Evolutionary conservation across 2,329 filamentous ascomycete species (phyloP).

Genomic region (Aspergillus sp.): DNA sequence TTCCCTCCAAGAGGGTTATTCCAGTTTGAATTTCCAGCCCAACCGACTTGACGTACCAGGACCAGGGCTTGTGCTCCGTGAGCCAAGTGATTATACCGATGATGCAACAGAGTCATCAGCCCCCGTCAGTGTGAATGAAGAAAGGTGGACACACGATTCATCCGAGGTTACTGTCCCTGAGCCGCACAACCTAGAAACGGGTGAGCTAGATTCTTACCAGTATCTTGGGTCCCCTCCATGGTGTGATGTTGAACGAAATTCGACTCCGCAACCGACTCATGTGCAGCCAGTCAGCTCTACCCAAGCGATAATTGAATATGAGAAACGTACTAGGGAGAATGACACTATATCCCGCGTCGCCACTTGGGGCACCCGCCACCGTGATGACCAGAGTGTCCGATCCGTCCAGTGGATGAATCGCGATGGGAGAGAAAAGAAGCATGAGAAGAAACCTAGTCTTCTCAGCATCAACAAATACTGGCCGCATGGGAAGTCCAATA

Average conservation of each 20-base stretch:
- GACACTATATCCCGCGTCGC: slow-evolving; percentile 56
- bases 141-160: slow-evolving; percentile 21
- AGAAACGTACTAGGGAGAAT: slow-evolving; percentile 50
- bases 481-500: slow-evolving; percentile 43
- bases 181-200: slow-evolving; percentile 24
- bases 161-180: slow-evolving; percentile 26
- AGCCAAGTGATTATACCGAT: slow-evolving; percentile 42
- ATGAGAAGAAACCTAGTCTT: slow-evolving; percentile 49
- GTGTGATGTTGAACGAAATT: slow-evolving; percentile 45
- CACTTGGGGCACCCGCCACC: slow-evolving; percentile 53
- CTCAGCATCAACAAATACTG: slow-evolving; percentile 33
- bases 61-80: slow-evolving; percentile 50
- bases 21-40: slow-evolving; percentile 30
- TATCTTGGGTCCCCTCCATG: slow-evolving; percentile 48
- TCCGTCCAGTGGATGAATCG: slow-evolving; percentile 45
- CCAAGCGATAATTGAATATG: slow-evolving; percentile 56
- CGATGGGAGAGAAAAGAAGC: slow-evolving; percentile 39
- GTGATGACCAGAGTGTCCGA: slow-evolving; percentile 50
- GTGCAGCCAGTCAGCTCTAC: slow-evolving; percentile 54
- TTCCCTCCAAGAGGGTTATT: slow-evolving; percentile 35
- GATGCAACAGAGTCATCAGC: slow-evolving; percentile 21
- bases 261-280: slow-evolving; percentile 28
- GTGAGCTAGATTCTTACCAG: slow-evolving; percentile 36
- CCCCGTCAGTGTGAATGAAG: slow-evolving; percentile 23
- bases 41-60: slow-evolving; percentile 47